Conservation (phyloP, 2,329 filamentous ascomycete genomes). For the Arthroderma sp. region DNA sequence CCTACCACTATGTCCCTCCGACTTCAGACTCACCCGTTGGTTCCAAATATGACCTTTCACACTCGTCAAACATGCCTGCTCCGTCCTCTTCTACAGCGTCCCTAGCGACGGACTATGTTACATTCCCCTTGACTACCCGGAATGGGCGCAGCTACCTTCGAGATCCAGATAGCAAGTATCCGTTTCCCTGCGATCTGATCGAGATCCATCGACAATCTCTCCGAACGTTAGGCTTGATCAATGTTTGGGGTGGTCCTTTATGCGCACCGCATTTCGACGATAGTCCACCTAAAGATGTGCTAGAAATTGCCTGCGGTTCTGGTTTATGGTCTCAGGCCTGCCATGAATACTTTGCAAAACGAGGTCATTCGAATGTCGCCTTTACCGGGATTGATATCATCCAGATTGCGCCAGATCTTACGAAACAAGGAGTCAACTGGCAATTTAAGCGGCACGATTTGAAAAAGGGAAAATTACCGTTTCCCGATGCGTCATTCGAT, state of each 20-base stretch:
- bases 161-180: conserved; percentile 59
- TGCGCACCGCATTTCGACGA: conserved; percentile 55
- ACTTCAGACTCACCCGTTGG: conserved; percentile 3
- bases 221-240: conserved; percentile 65
- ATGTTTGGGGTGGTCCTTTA: conserved; percentile 67
- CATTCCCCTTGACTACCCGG: conserved; percentile 52
- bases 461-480: conserved; percentile 61
- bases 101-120: conserved; percentile 26
- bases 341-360: conserved; percentile 60
- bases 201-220: conserved; percentile 82
- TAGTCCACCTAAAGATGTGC: conserved; percentile 59
- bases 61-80: conserved; percentile 18
- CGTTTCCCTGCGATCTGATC: conserved; percentile 73
- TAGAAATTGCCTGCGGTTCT: conserved; percentile 79
- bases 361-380: conserved; percentile 54
- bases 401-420: conserved; percentile 51
- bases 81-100: conserved; percentile 23
- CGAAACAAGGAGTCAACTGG: conserved; percentile 70
- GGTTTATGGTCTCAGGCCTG: conserved; percentile 85
- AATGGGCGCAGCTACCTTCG: conserved; percentile 75
- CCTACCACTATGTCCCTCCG: conserved; percentile 10
- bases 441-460: conserved; percentile 79
- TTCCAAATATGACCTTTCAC: conserved; percentile 13
- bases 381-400: conserved; percentile 78
- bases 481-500: conserved; percentile 69